Base-by-base conservation (phyloP, 148 eudicot species). In the Linanthus parryae region DNA sequence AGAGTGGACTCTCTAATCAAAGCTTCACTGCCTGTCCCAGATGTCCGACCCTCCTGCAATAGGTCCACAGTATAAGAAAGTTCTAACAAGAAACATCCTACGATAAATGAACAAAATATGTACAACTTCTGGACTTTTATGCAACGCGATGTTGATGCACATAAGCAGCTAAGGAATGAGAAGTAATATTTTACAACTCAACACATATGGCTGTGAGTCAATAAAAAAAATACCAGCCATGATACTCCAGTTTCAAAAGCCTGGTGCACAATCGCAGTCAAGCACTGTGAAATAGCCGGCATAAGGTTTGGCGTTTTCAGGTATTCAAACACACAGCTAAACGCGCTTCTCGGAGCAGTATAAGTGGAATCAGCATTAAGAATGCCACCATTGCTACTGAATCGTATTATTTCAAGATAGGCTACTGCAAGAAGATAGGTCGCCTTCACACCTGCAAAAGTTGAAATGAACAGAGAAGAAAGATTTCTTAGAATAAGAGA, bases 371-470 rank as follows among this genome's bases (percentile, higher is more conserved):
- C 76, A 60, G 84, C 73, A 70, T 88, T 94, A 19, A 94, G 99
- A 64, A 94, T 84, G 49, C 99, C 99, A 25, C 99, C 96, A 58
- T 94, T 94, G 80, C 99, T 94, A 74, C 95, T 94, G 67, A 88
- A 94, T 63, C 99, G 75, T 60, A 82, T 94, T 40, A 88, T 82
- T 79, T 94, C 99, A 39, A 94, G 58, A 80, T 82, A 94, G 40
- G 96, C 82, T 34, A 94, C 99, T 24, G 99, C 99, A 62, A 94
- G 87, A 54, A 94, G 81, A 77, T 94, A 94, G 47, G 96, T 94
- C 48, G 99, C 88, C 73, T 94, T 94, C 48, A 94, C 99, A 64
- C 99, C 99, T 94, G 83, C n/a, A n/a, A n/a, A n/a, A n/a, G n/a
- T n/a, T n/a, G n/a, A n/a, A n/a, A n/a, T n/a, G n/a, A n/a, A n/a